phyloP scores from a whole-genome alignment of 768 basidiomycete genomes.

The Mycena haematopus region DNA sequence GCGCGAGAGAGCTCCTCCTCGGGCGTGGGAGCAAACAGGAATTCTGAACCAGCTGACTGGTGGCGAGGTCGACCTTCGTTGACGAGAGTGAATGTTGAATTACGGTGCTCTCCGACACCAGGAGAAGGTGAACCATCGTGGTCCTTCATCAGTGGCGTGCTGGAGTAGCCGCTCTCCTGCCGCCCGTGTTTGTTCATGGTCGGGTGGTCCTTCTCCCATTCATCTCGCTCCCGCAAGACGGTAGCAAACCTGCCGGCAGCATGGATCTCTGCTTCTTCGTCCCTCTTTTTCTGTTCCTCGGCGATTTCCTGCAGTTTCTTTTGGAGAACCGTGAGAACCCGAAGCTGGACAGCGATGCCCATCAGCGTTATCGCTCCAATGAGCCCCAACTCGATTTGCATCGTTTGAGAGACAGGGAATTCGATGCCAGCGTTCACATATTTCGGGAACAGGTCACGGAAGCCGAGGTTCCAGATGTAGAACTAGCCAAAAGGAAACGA shows the following conservation, averaged over 20 bases:
- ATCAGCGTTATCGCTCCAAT: constrained; percentile 83
- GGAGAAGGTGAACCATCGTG: constrained; percentile 56
- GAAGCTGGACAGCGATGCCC: constrained; percentile 90
- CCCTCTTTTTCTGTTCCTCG: constrained; percentile 72
- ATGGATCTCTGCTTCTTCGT: constrained; percentile 76
- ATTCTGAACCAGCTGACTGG: constrained; percentile 75
- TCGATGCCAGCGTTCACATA: constrained; percentile 68
- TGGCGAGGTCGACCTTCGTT: constrained; percentile 61
- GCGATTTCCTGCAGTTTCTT: constrained; percentile 81
- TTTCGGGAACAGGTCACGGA: constrained; percentile 78
- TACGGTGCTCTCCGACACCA: constrained; percentile 52
- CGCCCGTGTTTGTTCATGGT: constrained; percentile 64
- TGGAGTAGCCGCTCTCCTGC: constrained; percentile 67
- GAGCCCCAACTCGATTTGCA: constrained; percentile 93
- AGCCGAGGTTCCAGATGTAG: constrained; percentile 96
- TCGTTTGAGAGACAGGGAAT: constrained; percentile 87
- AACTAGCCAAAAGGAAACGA: constrained; percentile 62
- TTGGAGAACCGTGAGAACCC: constrained; percentile 81
- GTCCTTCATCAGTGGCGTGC: constrained; percentile 71
- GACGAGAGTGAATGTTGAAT: constrained; percentile 58
- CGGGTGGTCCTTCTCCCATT: constrained; percentile 91
- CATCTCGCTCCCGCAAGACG: constrained; percentile 71
- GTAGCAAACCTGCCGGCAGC: constrained; percentile 73
- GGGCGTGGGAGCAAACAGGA: constrained; percentile 64
- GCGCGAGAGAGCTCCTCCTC: constrained; percentile 67